Percentiles rank a stretch among this genome's conserved stretches.
Conservation (phyloP, 345 rosid genomes). For the Nephelium lappaceum region DNA sequence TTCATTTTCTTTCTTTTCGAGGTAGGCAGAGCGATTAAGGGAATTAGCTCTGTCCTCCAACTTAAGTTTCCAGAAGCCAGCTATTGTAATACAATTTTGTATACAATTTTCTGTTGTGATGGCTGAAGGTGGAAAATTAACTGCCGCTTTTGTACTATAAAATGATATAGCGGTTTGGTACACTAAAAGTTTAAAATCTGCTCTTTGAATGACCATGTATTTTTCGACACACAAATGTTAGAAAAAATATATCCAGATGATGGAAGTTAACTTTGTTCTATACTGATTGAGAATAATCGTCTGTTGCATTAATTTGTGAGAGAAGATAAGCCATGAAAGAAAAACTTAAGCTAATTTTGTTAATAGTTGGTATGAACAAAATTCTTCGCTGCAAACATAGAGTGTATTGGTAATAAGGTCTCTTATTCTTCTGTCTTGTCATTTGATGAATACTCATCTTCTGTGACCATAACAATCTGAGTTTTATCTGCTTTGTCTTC, state of each 20-base stretch:
- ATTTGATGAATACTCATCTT: constrained; percentile 32
- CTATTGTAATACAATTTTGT: too few relatives aligned
- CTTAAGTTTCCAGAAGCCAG: too few relatives aligned
- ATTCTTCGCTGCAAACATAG: neutral
- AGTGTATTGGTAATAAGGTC: neutral
- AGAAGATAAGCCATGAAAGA: neutral
- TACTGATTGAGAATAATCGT: neutral
- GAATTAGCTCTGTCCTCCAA: too few relatives aligned
- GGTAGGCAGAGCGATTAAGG: too few relatives aligned
- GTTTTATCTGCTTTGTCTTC: constrained; percentile 33
- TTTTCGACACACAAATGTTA: neutral
- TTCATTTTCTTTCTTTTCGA: too few relatives aligned
- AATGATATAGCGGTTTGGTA: neutral
- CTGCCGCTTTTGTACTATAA: too few relatives aligned
- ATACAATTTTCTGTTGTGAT: neutral
- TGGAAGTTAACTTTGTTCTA: neutral
- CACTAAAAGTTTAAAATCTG: neutral
- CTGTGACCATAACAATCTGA: constrained; percentile 51
- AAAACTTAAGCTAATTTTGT: neutral
- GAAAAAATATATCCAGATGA: neutral
- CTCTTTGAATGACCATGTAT: neutral
- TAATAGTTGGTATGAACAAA: neutral
- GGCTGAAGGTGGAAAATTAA: too few relatives aligned
- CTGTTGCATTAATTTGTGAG: neutral
- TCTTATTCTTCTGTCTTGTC: constrained; percentile 31